Evolutionary conservation across 2,329 filamentous ascomycete genomes (phyloP).

Genomic region (Colletotrichum navitas): DNA sequence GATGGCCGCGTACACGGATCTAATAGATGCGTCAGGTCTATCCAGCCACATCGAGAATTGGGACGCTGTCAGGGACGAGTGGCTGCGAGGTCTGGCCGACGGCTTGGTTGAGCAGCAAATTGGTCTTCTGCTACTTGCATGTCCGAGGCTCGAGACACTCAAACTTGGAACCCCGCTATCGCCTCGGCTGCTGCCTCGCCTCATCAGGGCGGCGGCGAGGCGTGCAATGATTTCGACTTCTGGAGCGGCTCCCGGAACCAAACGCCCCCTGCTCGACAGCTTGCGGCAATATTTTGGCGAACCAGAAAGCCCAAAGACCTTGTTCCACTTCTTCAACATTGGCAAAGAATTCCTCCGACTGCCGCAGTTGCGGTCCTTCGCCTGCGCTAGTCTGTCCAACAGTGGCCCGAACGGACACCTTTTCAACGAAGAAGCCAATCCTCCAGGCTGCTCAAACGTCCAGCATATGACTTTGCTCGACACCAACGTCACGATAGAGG

Average conservation of each 20-base stretch:
- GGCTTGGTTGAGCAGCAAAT: slow-evolving; percentile 16
- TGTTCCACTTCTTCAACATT: slow-evolving; percentile 27
- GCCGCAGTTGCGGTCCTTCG: background rate
- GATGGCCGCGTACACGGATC: background rate
- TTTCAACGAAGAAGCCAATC: slow-evolving; percentile 9
- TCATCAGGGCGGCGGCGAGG: slow-evolving; percentile 7
- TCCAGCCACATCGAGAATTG: slow-evolving; percentile 5
- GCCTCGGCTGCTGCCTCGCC: slow-evolving; percentile 10
- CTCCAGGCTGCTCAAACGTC: slow-evolving; percentile 11
- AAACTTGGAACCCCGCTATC: slow-evolving; percentile 14
- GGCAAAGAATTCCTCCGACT: slow-evolving; percentile 16
- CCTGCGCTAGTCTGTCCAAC: slow-evolving; percentile 2
- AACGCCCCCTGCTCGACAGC: background rate
- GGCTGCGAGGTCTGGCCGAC: slow-evolving; percentile 10
- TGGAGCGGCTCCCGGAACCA: background rate
- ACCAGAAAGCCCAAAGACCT: slow-evolving; percentile 13
- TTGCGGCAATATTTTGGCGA: slow-evolving; percentile 10
- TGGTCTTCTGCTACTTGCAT: slow-evolving; percentile 10
- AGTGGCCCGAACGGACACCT: slow-evolving; percentile 22
- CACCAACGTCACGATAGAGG: slow-evolving; percentile 10
- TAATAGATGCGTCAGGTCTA: slow-evolving; percentile 8
- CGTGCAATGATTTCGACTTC: background rate
- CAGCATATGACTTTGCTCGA: slow-evolving; percentile 7
- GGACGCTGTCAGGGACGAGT: slow-evolving; percentile 2
- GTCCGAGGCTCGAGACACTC: slow-evolving; percentile 9